Base-by-base conservation (phyloP, 257 asterid species). In the Schizonepeta tenuifolia region DNA sequence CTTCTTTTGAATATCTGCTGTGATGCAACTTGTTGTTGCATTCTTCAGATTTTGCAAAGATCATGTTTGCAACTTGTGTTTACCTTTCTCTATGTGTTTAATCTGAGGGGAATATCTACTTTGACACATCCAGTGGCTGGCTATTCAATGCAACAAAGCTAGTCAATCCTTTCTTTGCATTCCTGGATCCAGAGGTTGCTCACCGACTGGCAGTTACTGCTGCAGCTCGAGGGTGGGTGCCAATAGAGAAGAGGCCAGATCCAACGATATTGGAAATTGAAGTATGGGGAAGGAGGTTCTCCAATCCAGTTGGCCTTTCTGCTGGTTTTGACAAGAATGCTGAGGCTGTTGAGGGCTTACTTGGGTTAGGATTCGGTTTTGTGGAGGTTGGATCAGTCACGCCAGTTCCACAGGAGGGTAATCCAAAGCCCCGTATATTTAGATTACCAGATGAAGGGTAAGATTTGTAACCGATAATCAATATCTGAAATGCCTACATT, bases 221-320 rank as follows among this genome's bases (percentile, higher is more conserved):
- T 67, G 99, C 98, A n/a, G 90, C 98, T 80, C 97, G 94, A 55
- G 99, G 99, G 51, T 95, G 99, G 99, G 94, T 95, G 57, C 99
- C 99, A 21, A 78, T 78, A 74, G 99, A 95, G 81, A 95, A 92
- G 80, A 90, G 98, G 81, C 86, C 95, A 1, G 98, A 95, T 75
- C 98, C 91, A 57, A 13, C 87, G 38, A 79, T 87, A 44, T 78
- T 95, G 77, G 90, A 81, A 62, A 85, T 85, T 24, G 89, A 86
- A 76, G 92, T 95, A 38, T 95, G 98, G 99, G 98, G 99, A 59
- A 90, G 92, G 86, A 85, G 97, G 78, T 95, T 95, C 92, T 90
- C 98, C 76, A 92, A 95, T 82, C 99, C 99, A 24, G 64, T 95
- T 59, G 99, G 99, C 69, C 99, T 95, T 66, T 73, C 97, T 68